Base-by-base conservation (phyloP, 2,329 filamentous ascomycete species). In the Aureobasidium sp. region DNA sequence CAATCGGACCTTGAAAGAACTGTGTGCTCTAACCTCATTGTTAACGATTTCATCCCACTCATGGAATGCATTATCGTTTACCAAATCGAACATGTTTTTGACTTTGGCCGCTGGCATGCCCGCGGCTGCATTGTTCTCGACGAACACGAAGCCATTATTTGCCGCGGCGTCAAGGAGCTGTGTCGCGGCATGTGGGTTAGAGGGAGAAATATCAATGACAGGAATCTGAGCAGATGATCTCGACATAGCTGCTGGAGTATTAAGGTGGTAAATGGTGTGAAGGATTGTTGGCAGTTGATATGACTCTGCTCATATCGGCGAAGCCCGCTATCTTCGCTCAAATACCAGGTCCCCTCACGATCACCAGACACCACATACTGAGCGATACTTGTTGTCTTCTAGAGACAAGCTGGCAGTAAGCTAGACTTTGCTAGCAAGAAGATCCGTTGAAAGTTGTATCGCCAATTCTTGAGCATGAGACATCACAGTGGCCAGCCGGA, bases 61-160 rank as follows among this genome's bases (percentile, higher is more conserved):
- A 8, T 12, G 13, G 10, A 43, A 20, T 9, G 7, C 32, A 1
- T 44, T 50, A 34, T 26, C 10, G 68, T 76, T 68, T 78, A 94
- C 92, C 71, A 96, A 74, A 15, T 81, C 77, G 77, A 97, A 97
- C 9, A 88, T 87, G 48, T 79, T 77, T 10, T 89, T 81, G 44
- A 97, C 84, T 59, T 87, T 82, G 32, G 81, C 75, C 0, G 81
- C 75, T 0, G 87, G 78, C 52, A 97, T 90, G 7, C 67, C 67
- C 32, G 65, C 65, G n/a, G 66, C 66, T 64, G 88, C 87, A 26
- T 85, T 82, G 70, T 90, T 92, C 71, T 86, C 87, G 69, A 97
- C 86, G 72, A 94, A 97, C 65, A 97, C 84, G 74, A 97, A 97
- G 65, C 93, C 93, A 75, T 92, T 88, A 60, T 87, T 85, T 41